These are phyloP conservation scores for Phytopythium litorale DNA, from an alignment of 352 stramenopile genomes.

Conservation along the genomic window DNA sequence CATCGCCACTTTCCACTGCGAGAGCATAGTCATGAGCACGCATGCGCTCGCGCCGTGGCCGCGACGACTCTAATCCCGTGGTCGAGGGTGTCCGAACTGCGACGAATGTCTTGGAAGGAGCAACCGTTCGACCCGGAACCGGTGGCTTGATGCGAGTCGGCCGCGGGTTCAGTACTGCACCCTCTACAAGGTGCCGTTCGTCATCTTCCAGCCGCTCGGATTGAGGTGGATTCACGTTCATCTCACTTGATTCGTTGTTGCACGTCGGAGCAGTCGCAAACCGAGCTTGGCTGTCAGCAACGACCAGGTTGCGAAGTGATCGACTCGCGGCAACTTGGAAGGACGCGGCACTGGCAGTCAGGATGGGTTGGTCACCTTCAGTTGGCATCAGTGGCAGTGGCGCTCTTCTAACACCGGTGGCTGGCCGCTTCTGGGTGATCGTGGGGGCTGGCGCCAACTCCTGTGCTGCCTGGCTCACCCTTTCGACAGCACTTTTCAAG, in stretches of 20 bases:
- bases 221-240: not conserved
- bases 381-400: not conserved
- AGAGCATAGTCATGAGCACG: conserved; percentile 5
- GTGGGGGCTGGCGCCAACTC: not conserved
- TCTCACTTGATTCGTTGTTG: conserved; percentile 1
- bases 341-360: not conserved
- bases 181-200: conserved; percentile 2
- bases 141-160: conserved; percentile 1
- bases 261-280: not conserved
- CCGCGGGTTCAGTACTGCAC: conserved; percentile 14
- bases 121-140: not conserved
- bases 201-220: not conserved
- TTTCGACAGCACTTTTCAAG: conserved; percentile 65
- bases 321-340: not conserved
- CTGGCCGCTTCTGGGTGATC: not conserved
- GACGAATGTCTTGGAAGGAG: not conserved
- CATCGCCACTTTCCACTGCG: conserved; percentile 2
- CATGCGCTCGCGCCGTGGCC: conserved; percentile 8
- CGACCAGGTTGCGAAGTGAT: not conserved
- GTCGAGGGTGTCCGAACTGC: not conserved
- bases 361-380: not conserved
- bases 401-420: not conserved
- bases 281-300: not conserved
- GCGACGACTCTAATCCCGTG: conserved; percentile 7
- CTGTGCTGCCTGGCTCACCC: conserved; percentile 19